Evolutionary conservation across 495 filamentous ascomycete genomes (phyloP).

Genomic region (Xylaria grammica): DNA sequence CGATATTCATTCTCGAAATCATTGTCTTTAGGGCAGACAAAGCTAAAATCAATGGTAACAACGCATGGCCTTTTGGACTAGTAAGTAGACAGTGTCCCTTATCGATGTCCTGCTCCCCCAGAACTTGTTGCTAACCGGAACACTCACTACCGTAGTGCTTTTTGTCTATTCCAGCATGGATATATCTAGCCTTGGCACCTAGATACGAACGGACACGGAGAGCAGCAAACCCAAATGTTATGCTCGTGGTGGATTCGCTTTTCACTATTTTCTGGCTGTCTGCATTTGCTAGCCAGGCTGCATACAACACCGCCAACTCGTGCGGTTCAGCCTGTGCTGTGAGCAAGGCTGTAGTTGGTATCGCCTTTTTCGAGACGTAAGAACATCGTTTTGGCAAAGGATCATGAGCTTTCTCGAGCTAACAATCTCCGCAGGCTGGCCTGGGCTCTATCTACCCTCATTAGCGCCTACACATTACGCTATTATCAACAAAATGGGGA

Average conservation of each 20-base stretch:
- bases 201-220: constrained; percentile 81
- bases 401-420: constrained; percentile 4
- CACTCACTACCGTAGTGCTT: constrained; percentile 66
- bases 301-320: constrained; percentile 59
- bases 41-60: constrained; percentile 67
- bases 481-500: constrained; percentile 79
- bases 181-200: constrained; percentile 84
- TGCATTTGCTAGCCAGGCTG: constrained; percentile 77
- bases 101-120: constrained; percentile 8
- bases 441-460: constrained; percentile 71
- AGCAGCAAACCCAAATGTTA: constrained; percentile 82
- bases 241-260: constrained; percentile 73
- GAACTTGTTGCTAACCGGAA: not conserved
- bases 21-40: constrained; percentile 68
- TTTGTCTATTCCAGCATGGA: constrained; percentile 77
- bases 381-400: constrained; percentile 32
- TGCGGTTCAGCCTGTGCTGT: constrained; percentile 66
- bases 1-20: constrained; percentile 75
- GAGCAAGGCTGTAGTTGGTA: constrained; percentile 77
- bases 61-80: constrained; percentile 77
- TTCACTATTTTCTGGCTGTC: constrained; percentile 84
- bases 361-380: constrained; percentile 84
- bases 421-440: constrained; percentile 61
- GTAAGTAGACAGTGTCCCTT: constrained; percentile 54
- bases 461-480: constrained; percentile 78